These are phyloP conservation scores for Lecanicillium sp. DNA, from an alignment of 2,329 filamentous ascomycete genomes.

Conservation along the genomic window DNA sequence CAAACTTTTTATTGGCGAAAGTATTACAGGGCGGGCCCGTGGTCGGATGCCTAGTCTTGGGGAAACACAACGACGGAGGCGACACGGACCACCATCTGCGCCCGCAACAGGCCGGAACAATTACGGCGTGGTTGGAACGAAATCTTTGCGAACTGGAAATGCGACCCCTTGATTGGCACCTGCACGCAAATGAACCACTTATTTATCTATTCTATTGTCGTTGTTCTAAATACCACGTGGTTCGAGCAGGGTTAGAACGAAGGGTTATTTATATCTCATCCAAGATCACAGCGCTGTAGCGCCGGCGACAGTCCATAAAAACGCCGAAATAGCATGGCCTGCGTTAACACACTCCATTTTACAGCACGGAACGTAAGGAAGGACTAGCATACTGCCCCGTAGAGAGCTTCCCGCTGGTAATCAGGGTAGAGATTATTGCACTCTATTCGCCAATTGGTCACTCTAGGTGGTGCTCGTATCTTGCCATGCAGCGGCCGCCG, in stretches of 20 bases:
- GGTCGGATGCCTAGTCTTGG: too few relatives aligned
- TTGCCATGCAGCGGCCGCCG: too few relatives aligned
- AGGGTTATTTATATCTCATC: neutral
- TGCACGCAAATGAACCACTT: constrained; percentile 1
- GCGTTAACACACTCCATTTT: neutral
- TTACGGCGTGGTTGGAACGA: neutral
- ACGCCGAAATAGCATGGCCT: neutral
- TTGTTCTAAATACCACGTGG: constrained; percentile 6
- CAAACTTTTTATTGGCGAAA: too few relatives aligned
- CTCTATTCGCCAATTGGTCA: too few relatives aligned
- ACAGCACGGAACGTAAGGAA: too few relatives aligned
- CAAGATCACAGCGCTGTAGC: neutral
- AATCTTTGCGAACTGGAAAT: too few relatives aligned
- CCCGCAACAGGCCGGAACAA: constrained; percentile 7
- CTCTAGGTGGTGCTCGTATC: too few relatives aligned
- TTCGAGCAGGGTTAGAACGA: neutral
- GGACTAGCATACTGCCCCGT: too few relatives aligned
- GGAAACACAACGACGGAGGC: constrained; percentile 2
- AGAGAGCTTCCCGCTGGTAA: too few relatives aligned
- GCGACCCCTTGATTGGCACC: constrained; percentile 1
- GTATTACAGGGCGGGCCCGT: too few relatives aligned
- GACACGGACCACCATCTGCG: constrained; percentile 9
- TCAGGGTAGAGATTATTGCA: too few relatives aligned
- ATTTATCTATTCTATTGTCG: constrained; percentile 5
- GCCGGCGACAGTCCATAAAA: too few relatives aligned